These are phyloP conservation scores for Colletotrichum spaethianum DNA, from an alignment of 2,329 filamentous ascomycete species.

Conservation along the genomic window DNA sequence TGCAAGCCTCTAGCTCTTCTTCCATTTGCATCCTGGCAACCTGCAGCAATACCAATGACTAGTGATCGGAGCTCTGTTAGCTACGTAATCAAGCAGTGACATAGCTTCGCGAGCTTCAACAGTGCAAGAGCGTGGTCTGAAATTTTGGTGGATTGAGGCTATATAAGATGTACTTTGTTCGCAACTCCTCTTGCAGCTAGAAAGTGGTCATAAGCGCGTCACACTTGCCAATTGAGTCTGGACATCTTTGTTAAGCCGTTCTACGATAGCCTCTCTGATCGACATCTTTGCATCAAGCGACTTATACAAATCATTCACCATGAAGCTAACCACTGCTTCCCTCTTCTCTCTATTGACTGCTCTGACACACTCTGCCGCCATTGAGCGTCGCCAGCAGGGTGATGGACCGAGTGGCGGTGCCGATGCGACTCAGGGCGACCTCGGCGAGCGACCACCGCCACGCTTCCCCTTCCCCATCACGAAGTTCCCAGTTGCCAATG, in stretches of 20 bases:
- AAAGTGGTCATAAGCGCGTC: neutral
- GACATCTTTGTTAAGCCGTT: neutral
- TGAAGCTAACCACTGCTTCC: conserved; percentile 44
- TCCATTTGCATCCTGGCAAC: conserved; percentile 1
- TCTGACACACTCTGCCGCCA: conserved; percentile 40
- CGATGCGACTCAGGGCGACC: conserved; percentile 47
- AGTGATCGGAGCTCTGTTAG: conserved; percentile 14
- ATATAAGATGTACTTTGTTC: neutral
- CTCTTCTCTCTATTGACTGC: conserved; percentile 43
- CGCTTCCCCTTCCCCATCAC: conserved; percentile 49
- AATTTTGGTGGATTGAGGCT: neutral
- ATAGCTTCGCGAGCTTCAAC: conserved; percentile 18
- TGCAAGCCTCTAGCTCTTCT: conserved; percentile 17
- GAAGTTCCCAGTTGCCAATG: conserved; percentile 48
- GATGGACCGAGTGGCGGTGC: conserved; percentile 44
- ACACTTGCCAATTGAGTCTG: neutral
- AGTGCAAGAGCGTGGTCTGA: neutral
- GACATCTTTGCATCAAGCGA: neutral
- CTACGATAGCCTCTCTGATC: neutral
- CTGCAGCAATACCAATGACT: neutral
- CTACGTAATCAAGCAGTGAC: conserved; percentile 23
- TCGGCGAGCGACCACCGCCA: conserved; percentile 47
- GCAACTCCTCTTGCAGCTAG: neutral
- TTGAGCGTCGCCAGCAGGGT: conserved; percentile 45
- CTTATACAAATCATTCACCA: conserved; percentile 8